Percentiles rank a stretch among this genome's conserved stretches.
phyloP scores from a whole-genome alignment of 352 stramenopile species.

The Globisporangium carolinianum region DNA sequence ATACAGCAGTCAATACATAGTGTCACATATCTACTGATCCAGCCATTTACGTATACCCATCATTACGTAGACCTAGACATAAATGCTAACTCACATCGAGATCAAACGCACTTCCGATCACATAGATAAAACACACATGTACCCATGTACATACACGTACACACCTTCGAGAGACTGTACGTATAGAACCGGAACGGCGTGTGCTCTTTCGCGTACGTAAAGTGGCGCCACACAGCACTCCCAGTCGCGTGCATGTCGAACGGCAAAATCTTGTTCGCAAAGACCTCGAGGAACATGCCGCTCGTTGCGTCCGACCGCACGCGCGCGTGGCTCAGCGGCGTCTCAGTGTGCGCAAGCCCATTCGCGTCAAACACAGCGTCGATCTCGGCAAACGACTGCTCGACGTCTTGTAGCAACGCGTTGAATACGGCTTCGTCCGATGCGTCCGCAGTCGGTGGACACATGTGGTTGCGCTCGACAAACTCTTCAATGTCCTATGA shows the following conservation, averaged over 20 bases:
- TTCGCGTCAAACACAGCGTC: constrained; percentile 4
- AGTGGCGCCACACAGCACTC: constrained; percentile 5
- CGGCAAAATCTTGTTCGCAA: constrained; percentile 10
- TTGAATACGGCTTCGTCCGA: neutral
- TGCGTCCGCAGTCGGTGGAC: neutral
- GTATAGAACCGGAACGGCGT: neutral
- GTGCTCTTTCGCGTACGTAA: neutral
- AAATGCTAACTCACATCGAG: too few relatives aligned
- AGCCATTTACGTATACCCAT: too few relatives aligned
- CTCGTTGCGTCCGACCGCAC: neutral
- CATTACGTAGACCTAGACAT: too few relatives aligned
- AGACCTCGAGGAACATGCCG: constrained; percentile 4
- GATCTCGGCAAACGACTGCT: constrained; percentile 1
- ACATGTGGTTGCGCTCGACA: neutral
- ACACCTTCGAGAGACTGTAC: neutral
- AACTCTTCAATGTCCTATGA: neutral
- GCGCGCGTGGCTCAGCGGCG: neutral
- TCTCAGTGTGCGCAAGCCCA: neutral
- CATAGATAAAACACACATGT: too few relatives aligned
- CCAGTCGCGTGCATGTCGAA: neutral
- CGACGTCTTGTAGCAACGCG: neutral
- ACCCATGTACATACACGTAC: too few relatives aligned
- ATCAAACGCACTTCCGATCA: too few relatives aligned
- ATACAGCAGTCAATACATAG: too few relatives aligned
- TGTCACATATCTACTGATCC: too few relatives aligned